Evolutionary conservation across 2,329 filamentous ascomycete species (phyloP).

Genomic region (Stachybotrys chartarum): DNA sequence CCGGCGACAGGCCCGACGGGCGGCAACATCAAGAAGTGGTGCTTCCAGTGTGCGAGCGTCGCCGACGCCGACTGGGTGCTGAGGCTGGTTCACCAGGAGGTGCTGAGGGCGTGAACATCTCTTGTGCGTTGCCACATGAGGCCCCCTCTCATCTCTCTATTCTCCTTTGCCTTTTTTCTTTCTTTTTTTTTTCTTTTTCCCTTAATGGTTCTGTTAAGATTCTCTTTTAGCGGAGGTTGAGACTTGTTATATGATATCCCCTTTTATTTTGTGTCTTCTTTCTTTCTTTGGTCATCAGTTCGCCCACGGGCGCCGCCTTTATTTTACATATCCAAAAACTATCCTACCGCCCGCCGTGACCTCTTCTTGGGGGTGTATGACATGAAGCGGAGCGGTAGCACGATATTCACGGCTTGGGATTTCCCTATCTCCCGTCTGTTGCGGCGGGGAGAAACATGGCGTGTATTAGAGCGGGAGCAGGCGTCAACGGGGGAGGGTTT

Average conservation of each 20-base stretch:
- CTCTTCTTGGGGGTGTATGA: too few species aligned
- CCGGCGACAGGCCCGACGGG: constrained; percentile 43
- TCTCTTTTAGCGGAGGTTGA: constrained; percentile 2
- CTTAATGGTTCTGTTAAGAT: not conserved
- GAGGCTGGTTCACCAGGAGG: constrained; percentile 49
- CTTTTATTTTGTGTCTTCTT: not conserved
- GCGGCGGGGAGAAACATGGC: too few species aligned
- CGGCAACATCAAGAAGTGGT: constrained; percentile 56
- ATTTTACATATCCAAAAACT: too few species aligned
- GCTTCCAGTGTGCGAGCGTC: constrained; percentile 50
- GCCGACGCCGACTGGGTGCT: constrained; percentile 49
- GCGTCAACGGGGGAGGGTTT: too few species aligned
- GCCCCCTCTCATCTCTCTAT: constrained; percentile 2
- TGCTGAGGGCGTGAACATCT: constrained; percentile 27
- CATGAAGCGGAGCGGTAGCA: too few species aligned
- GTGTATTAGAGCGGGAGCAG: too few species aligned
- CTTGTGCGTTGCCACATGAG: not conserved
- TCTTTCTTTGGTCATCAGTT: constrained; percentile 7
- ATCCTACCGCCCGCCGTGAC: too few species aligned
- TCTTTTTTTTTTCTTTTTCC: constrained; percentile 1
- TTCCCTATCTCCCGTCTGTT: too few species aligned
- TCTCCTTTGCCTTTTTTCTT: constrained; percentile 1
- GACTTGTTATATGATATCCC: constrained; percentile 16
- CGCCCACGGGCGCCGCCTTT: too few species aligned
- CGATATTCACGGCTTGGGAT: too few species aligned